Evolutionary conservation across 352 stramenopile species (phyloP), one percentile per base, ranked within the genome.

Genomic region (Phytophthora hybrid): DNA sequence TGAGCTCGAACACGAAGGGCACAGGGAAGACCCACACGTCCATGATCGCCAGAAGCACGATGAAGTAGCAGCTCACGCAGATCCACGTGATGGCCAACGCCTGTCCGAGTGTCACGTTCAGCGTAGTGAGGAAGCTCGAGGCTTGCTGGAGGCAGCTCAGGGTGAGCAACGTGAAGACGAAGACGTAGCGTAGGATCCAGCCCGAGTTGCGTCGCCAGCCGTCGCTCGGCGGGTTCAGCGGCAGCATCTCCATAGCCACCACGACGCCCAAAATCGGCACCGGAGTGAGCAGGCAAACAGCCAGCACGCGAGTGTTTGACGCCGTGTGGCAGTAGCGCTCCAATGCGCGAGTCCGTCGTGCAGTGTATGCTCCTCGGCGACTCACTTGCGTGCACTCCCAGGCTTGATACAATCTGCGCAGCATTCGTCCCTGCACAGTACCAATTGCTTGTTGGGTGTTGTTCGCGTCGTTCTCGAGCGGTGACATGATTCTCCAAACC

Each of bases 1-100:
- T 74, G 21, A 80, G 63, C 13, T 64, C 55, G 18, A 80, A 80
- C 3, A 77, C 70, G 13, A 80, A 80, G 14, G 73, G 69, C 13
- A 77, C 65, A 3, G 73, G 69, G 21, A 77, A 77, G 13, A 60
- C 59, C 73, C 73, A 80, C 4, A 57, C 32, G 14, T 41, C 63
- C 19, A 74, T 74, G 34, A 77, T 67, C 0, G 34, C 16, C 26
- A 77, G 14, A 14, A 80, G 23, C 18, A 77, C 65, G 5, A 71
- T 66, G 39, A 80, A 64, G 26, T 79, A 76, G 16, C 57, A 66
- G 46, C 60, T 65, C 10, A 74, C 53, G 23, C 41, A 59, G 29
- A 70, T 60, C 51, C 67, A 69, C 31, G 65, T 47, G 37, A 73
- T 73, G 8, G 57, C 59, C 39, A 76, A 23, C 16, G 37, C 57